A percentile compares a stretch with the other conserved stretches of the same genome.
Conservation (phyloP, 805 yeast species). For the Phaffomyces thermotolerans region DNA sequence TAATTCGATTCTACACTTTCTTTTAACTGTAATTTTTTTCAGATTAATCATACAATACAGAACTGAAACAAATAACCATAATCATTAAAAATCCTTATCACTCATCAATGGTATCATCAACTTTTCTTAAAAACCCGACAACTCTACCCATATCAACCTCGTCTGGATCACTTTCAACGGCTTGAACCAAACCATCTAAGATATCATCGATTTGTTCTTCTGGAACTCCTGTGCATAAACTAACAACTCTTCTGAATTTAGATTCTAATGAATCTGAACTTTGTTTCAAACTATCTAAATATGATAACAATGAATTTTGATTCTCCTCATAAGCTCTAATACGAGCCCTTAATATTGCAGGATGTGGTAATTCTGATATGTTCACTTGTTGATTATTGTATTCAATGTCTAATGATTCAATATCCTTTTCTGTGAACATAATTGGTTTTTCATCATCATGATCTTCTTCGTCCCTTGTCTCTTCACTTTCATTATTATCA, state of each 20-base stretch:
- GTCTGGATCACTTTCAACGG: conserved; percentile 82
- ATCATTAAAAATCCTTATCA: not conserved
- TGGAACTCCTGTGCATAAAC: conserved; percentile 84
- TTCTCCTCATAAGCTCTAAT: conserved; percentile 73
- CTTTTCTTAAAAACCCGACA: conserved; percentile 46
- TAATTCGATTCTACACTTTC: too few species aligned
- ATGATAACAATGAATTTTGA: conserved; percentile 45
- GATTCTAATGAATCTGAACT: conserved; percentile 53
- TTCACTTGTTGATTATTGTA: conserved; percentile 17
- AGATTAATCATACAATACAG: not conserved
- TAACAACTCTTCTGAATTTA: conserved; percentile 82
- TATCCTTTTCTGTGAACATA: conserved; percentile 5
- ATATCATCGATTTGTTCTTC: conserved; percentile 73
- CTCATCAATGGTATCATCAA: conserved; percentile 26
- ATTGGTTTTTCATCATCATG: conserved; percentile 3
- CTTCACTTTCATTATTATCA: not conserved
- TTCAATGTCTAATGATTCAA: conserved; percentile 6
- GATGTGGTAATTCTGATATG: conserved; percentile 27
- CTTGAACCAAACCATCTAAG: conserved; percentile 77
- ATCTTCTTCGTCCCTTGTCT: not conserved
- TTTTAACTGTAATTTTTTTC: too few species aligned
- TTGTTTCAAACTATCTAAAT: conserved; percentile 45
- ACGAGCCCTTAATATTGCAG: conserved; percentile 58
- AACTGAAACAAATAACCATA: not conserved
- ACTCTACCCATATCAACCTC: conserved; percentile 53